Evolutionary conservation across 768 basidiomycete species (phyloP).

Genomic region (Lactifluus volemus): DNA sequence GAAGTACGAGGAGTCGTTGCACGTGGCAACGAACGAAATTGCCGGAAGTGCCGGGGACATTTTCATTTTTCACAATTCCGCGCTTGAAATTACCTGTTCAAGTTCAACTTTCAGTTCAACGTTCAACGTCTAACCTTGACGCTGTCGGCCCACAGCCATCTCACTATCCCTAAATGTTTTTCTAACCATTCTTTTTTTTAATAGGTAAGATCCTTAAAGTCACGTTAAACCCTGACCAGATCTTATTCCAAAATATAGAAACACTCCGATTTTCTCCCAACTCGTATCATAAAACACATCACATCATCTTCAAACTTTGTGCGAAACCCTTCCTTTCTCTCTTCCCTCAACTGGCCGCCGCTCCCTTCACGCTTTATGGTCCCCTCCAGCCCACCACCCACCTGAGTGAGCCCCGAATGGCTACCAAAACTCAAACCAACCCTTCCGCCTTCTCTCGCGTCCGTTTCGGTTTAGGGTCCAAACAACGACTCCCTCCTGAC

Average conservation of each 20-base stretch:
- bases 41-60: neutral
- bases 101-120: neutral
- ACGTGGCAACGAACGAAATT: conserved; percentile 8
- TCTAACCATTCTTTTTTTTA: conserved; percentile 1
- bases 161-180: neutral
- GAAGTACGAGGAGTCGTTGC: neutral
- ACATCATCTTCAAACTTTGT: neutral
- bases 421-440: conserved; percentile 26
- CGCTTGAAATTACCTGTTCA: neutral
- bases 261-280: neutral
- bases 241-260: neutral
- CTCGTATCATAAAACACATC: conserved; percentile 5
- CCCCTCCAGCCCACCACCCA: neutral
- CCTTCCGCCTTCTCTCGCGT: conserved; percentile 32
- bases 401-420: conserved; percentile 25
- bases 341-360: neutral
- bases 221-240: neutral
- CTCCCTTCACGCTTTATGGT: conserved; percentile 6
- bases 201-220: neutral
- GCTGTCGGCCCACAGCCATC: neutral
- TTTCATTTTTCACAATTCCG: neutral
- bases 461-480: conserved; percentile 28
- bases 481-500: conserved; percentile 20
- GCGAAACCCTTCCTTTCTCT: conserved; percentile 9
- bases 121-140: neutral